Evolutionary conservation across 352 stramenopile genomes (phyloP).

Genomic region (Pythium monospermum): DNA sequence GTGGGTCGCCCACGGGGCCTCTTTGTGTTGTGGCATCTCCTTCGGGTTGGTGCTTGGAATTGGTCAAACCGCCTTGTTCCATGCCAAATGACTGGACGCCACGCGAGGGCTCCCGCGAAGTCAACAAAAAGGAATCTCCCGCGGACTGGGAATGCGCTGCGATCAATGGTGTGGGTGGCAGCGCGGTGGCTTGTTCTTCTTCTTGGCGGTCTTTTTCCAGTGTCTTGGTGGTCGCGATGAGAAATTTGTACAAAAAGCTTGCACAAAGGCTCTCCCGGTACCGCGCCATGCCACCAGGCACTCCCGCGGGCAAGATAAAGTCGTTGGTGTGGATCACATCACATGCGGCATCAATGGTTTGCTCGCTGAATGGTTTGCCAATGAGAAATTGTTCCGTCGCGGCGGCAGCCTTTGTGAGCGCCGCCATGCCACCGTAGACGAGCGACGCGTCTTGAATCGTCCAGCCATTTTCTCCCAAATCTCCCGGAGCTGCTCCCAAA

Average conservation of each 20-base stretch:
- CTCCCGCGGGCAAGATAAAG: conserved; percentile 86
- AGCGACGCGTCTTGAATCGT: conserved; percentile 53
- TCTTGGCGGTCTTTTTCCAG: conserved; percentile 39
- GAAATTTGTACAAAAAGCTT: conserved; percentile 96
- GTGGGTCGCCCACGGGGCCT: conserved; percentile 80
- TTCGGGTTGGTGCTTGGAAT: conserved; percentile 54
- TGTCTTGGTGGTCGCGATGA: conserved; percentile 57
- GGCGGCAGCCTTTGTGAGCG: conserved; percentile 51
- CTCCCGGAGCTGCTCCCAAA: conserved; percentile 24
- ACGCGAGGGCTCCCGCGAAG: conserved; percentile 41
- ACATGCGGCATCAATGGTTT: conserved; percentile 82
- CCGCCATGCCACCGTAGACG: conserved; percentile 69
- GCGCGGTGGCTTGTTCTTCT: conserved; percentile 9
- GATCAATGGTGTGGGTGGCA: conserved; percentile 28
- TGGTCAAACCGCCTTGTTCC: conserved; percentile 55
- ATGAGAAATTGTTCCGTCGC: conserved; percentile 66
- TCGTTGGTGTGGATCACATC: conserved; percentile 81
- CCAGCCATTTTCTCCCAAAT: conserved; percentile 51
- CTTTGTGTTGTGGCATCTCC: conserved; percentile 35
- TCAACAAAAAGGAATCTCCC: conserved; percentile 50
- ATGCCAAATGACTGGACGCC: conserved; percentile 56
- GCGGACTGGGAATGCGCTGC: conserved; percentile 39
- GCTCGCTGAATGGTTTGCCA: conserved; percentile 71
- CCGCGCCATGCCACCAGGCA: conserved; percentile 92
- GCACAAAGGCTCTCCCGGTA: conserved; percentile 92